phyloP scores from a whole-genome alignment of 257 asterid species.

The Echium plantagineum region DNA sequence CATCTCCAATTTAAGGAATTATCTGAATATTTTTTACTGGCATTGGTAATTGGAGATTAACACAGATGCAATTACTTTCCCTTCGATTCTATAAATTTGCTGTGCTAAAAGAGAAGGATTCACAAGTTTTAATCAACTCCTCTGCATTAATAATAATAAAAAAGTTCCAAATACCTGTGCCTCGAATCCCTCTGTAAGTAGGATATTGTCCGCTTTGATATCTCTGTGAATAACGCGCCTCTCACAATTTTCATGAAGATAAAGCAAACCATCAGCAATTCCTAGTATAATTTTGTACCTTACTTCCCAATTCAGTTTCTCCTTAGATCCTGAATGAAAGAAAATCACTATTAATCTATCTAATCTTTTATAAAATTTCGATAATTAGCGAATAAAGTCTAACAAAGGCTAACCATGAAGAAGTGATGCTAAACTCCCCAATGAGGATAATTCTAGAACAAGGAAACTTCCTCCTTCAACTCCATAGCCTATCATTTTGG shows the following conservation, averaged over 20 bases:
- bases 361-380: background rate
- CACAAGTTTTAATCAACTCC: too few species aligned
- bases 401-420: slow-evolving; percentile 34
- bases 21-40: too few species aligned
- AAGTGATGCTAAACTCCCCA: slow-evolving; percentile 56
- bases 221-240: slow-evolving; percentile 62
- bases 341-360: background rate
- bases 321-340: slow-evolving; percentile 33
- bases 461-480: slow-evolving; percentile 60
- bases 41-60: too few species aligned
- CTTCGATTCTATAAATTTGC: too few species aligned
- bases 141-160: too few species aligned
- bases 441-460: slow-evolving; percentile 45
- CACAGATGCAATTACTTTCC: too few species aligned
- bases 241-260: slow-evolving; percentile 52
- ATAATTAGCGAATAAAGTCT: slow-evolving; percentile 1
- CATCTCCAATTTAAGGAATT: too few species aligned
- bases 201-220: slow-evolving; percentile 54
- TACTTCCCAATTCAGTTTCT: slow-evolving; percentile 33
- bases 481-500: slow-evolving; percentile 66
- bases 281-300: slow-evolving; percentile 59
- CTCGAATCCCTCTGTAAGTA: slow-evolving; percentile 48
- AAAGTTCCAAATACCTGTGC: slow-evolving; percentile 34
- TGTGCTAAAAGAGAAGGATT: too few species aligned
- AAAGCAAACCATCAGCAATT: slow-evolving; percentile 51